Percentiles rank a stretch among this genome's conserved stretches.
These are phyloP conservation scores for Cryptosporidium muris DNA, from an alignment of 169 alveolate species.

Conservation along the genomic window DNA sequence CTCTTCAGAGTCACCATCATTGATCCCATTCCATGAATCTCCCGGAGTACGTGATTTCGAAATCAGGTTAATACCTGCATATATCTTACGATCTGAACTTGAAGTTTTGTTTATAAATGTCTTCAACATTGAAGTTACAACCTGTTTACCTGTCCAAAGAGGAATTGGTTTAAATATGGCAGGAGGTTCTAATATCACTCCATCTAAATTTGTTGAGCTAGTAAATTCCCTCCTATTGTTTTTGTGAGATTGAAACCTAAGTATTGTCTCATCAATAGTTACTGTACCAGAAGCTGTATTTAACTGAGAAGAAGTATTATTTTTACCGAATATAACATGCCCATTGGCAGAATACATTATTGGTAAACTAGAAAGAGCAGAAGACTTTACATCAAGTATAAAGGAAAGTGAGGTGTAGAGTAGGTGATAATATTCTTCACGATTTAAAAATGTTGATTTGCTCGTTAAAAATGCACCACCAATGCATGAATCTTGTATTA, in stretches of 20 bases:
- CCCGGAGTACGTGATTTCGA: conserved; percentile 86
- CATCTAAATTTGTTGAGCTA: neutral
- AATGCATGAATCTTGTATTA: conserved; percentile 95
- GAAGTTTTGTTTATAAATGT: conserved; percentile 27
- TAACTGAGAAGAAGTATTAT: conserved; percentile 49
- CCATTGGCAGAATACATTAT: conserved; percentile 52
- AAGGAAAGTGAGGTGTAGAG: conserved; percentile 69
- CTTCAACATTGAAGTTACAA: conserved; percentile 49
- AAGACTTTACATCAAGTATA: conserved; percentile 33
- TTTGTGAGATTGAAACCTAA: conserved; percentile 2
- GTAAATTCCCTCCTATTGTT: neutral
- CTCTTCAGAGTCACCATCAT: conserved; percentile 76
- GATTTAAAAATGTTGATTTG: conserved; percentile 90
- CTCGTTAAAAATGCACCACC: conserved; percentile 94
- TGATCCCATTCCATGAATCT: conserved; percentile 87
- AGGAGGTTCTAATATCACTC: conserved; percentile 86
- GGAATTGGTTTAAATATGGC: conserved; percentile 91
- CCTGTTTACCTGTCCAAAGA: conserved; percentile 98
- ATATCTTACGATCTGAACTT: conserved; percentile 31
- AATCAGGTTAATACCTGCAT: conserved; percentile 45
- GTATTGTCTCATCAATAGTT: conserved; percentile 30
- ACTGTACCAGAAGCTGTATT: conserved; percentile 49
- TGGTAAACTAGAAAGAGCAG: conserved; percentile 54
- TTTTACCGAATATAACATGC: conserved; percentile 55
- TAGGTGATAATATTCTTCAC: conserved; percentile 87